Conservation (phyloP, 2,329 filamentous ascomycete genomes). For the Chaetomium sp. region DNA sequence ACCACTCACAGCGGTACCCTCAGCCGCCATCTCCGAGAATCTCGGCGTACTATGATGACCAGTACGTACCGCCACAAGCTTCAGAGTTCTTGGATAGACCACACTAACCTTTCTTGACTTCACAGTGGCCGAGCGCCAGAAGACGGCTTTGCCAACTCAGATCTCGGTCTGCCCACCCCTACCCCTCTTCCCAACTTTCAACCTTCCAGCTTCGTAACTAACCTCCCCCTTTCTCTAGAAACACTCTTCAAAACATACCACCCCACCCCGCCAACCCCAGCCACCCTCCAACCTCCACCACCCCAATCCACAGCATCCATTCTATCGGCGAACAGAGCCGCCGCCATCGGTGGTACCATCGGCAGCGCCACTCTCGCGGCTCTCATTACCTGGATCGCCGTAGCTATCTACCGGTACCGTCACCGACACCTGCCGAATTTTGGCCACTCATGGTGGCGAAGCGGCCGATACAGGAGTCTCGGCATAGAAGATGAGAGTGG, state of each 20-base stretch:
- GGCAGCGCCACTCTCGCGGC: background rate
- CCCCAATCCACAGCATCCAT: background rate
- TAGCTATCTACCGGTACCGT: background rate
- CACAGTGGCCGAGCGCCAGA: background rate
- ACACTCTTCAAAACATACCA: background rate
- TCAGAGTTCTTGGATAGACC: background rate
- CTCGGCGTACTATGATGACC: slow-evolving; percentile 16
- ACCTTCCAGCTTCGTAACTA: background rate
- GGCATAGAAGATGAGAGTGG: too few relatives aligned
- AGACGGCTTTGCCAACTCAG: background rate
- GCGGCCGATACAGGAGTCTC: too few relatives aligned
- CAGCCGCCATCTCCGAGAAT: slow-evolving; percentile 14
- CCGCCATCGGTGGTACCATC: slow-evolving; percentile 1
- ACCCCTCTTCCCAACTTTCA: background rate
- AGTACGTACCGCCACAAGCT: slow-evolving; percentile 8
- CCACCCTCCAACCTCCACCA: background rate
- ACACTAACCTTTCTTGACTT: background rate
- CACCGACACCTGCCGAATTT: too few relatives aligned
- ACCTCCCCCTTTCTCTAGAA: background rate
- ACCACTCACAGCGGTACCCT: slow-evolving; percentile 7
- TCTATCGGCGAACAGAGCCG: background rate
- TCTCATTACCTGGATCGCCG: background rate
- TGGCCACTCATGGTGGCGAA: too few relatives aligned
- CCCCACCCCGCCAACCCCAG: background rate
- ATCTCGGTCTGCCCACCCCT: background rate